A percentile compares a stretch with the other conserved stretches of the same genome.
Conservation (phyloP, 2,329 filamentous ascomycete species). For the Rutstroemia sydowiana region DNA sequence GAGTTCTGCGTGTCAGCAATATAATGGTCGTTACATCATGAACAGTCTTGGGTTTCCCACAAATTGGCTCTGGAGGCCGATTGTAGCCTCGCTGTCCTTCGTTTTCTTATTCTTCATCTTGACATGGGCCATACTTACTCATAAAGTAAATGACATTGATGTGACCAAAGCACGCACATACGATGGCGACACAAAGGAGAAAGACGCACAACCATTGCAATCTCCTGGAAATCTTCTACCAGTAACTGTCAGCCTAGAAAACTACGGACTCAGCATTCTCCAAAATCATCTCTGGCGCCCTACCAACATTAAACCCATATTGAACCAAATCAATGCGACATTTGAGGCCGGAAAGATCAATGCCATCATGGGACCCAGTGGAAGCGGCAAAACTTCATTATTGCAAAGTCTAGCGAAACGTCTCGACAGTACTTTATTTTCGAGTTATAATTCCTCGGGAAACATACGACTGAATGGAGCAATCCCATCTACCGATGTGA, state of each 20-base stretch:
- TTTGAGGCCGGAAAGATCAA: constrained; percentile 46
- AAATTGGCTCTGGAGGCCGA: constrained; percentile 45
- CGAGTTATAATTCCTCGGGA: constrained; percentile 45
- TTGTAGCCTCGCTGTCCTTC: constrained; percentile 36
- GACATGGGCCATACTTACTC: constrained; percentile 37
- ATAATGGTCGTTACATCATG: constrained; percentile 45
- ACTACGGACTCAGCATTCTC: neutral
- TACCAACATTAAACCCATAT: constrained; percentile 33
- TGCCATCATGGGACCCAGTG: constrained; percentile 52
- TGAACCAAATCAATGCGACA: constrained; percentile 42
- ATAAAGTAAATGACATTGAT: constrained; percentile 41
- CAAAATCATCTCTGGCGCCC: constrained; percentile 33
- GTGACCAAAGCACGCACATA: constrained; percentile 26
- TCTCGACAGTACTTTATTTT: constrained; percentile 39
- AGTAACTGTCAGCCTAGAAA: neutral
- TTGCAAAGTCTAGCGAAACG: constrained; percentile 45
- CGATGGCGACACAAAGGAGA: neutral
- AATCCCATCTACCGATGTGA: constrained; percentile 41
- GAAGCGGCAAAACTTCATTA: constrained; percentile 40
- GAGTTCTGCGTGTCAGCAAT: constrained; percentile 45
- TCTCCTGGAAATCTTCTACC: neutral
- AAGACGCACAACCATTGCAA: neutral
- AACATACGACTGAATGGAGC: constrained; percentile 28
- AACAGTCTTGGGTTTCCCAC: constrained; percentile 41
- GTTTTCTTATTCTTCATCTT: constrained; percentile 42